These are phyloP conservation scores for Uronychia binucleata DNA, from an alignment of 73 alveolate genomes.

Conservation along the genomic window DNA sequence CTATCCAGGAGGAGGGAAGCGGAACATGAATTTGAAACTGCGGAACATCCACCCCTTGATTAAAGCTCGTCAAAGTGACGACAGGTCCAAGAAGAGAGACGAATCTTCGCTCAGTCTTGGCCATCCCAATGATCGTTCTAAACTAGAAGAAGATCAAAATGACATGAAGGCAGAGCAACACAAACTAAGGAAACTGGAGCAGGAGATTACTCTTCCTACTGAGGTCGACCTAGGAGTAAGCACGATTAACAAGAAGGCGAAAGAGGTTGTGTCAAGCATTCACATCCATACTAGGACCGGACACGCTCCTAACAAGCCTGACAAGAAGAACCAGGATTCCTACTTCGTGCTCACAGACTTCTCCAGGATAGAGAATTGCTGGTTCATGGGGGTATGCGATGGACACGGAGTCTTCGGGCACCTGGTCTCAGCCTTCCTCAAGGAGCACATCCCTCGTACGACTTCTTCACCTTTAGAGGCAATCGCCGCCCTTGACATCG, in stretches of 20 bases:
- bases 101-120: background rate
- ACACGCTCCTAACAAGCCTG: slow-evolving; percentile 44
- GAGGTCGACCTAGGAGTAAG: background rate
- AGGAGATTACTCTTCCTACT: background rate
- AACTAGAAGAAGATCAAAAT: background rate
- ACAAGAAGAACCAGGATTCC: slow-evolving; percentile 43
- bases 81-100: background rate
- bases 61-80: background rate
- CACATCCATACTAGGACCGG: slow-evolving; percentile 46
- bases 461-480: background rate
- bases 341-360: slow-evolving; percentile 47
- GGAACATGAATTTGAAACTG: background rate
- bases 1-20: background rate
- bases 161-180: background rate
- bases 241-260: background rate
- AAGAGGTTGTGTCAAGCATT: background rate
- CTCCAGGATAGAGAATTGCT: slow-evolving; percentile 30
- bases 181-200: background rate
- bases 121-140: background rate
- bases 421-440: slow-evolving; percentile 53
- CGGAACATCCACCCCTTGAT: background rate
- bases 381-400: slow-evolving; percentile 53
- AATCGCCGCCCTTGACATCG: background rate
- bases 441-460: background rate
- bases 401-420: slow-evolving; percentile 66